Conservation (phyloP, 2,329 filamentous ascomycete genomes). For the Diaporthe destruens region DNA sequence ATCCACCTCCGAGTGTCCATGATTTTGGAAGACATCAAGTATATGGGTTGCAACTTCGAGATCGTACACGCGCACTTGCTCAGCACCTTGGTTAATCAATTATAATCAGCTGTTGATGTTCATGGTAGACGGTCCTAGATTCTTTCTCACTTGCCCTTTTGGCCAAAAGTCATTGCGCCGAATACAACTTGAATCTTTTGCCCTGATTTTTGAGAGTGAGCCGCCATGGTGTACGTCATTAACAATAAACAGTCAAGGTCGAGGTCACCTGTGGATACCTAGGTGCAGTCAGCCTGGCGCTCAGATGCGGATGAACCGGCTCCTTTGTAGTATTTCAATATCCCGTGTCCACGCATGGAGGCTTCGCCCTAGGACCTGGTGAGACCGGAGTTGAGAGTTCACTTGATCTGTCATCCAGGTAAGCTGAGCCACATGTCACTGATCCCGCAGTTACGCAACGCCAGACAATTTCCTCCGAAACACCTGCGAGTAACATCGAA, state of each 20-base stretch:
- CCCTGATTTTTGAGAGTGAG: not conserved
- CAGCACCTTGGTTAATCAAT: conserved; percentile 41
- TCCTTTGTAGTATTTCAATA: not conserved
- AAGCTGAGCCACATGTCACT: not conserved
- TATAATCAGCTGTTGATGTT: not conserved
- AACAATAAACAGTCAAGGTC: not conserved
- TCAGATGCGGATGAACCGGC: not conserved
- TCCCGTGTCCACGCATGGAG: not conserved
- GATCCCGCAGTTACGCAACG: not conserved
- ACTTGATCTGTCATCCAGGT: not conserved
- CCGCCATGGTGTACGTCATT: not conserved
- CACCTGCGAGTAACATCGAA: not conserved
- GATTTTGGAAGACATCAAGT: conserved; percentile 73
- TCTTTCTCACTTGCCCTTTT: conserved; percentile 33
- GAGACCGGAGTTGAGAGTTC: not conserved
- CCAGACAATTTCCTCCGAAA: conserved; percentile 2
- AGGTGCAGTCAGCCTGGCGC: not conserved
- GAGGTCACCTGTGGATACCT: not conserved
- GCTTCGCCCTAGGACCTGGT: not conserved
- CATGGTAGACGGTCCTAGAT: no score
- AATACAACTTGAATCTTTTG: conserved; percentile 49
- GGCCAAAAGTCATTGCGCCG: conserved; percentile 49
- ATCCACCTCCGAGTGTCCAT: conserved; percentile 78
- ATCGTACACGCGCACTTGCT: conserved; percentile 48
- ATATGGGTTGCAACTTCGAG: conserved; percentile 68